Conservation (phyloP, 2,329 filamentous ascomycete species). For the Aspergillus floridensis region DNA sequence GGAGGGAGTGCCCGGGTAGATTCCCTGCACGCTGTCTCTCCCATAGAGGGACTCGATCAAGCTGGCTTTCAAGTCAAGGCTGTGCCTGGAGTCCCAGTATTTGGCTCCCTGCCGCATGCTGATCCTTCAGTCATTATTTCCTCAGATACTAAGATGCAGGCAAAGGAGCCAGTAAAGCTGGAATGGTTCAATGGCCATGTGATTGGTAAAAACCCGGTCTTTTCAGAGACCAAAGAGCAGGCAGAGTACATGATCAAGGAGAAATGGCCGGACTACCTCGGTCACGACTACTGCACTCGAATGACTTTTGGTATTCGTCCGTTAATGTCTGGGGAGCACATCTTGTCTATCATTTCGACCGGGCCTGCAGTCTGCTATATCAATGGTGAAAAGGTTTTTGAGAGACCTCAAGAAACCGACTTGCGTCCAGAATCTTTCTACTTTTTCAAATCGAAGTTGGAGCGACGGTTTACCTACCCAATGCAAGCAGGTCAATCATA, state of each 20-base stretch:
- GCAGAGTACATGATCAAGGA: slow-evolving; percentile 8
- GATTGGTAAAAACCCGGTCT: background rate
- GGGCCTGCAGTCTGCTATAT: slow-evolving; percentile 3
- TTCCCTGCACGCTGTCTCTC: too few relatives aligned
- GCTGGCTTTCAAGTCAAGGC: too few relatives aligned
- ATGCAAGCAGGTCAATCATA: slow-evolving; percentile 2
- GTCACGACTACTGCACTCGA: slow-evolving; percentile 1
- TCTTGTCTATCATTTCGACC: slow-evolving; percentile 8
- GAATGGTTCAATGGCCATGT: slow-evolving; percentile 6
- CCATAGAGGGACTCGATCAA: too few relatives aligned
- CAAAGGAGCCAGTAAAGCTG: background rate
- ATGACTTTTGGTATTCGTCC: background rate
- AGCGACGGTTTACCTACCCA: slow-evolving; percentile 2
- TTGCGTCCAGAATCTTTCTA: slow-evolving; percentile 5
- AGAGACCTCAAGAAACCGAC: slow-evolving; percentile 1
- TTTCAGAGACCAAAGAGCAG: background rate
- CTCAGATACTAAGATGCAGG: too few relatives aligned
- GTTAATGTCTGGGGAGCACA: background rate
- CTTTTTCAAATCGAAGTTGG: slow-evolving; percentile 4
- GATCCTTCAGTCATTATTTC: too few relatives aligned
- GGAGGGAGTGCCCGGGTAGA: too few relatives aligned
- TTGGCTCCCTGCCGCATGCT: too few relatives aligned
- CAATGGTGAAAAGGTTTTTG: slow-evolving; percentile 3
- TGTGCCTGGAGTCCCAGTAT: too few relatives aligned
- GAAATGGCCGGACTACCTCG: slow-evolving; percentile 5